Conservation (phyloP, 768 basidiomycete species). For the Panaeolus cyanescens region DNA sequence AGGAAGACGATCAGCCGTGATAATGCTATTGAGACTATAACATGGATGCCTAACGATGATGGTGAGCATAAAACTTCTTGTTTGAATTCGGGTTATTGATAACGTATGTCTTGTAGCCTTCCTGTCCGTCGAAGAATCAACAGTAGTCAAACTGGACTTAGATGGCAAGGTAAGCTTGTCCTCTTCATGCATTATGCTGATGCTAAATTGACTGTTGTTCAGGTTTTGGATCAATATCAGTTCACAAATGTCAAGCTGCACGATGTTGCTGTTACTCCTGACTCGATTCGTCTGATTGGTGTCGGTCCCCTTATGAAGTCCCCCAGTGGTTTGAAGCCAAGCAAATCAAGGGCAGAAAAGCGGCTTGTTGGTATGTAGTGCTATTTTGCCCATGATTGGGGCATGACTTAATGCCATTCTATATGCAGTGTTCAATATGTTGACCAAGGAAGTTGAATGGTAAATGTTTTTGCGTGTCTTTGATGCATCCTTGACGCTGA, state of each 20-base stretch:
- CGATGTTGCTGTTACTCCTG: constrained; percentile 71
- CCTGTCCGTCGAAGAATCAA: constrained; percentile 68
- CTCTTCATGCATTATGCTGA: neutral
- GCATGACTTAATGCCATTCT: too few relatives aligned
- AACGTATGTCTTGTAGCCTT: constrained; percentile 47
- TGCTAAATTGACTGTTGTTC: neutral
- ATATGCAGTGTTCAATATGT: constrained; percentile 71
- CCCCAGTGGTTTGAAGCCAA: constrained; percentile 62
- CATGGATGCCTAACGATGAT: constrained; percentile 69
- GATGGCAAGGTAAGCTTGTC: constrained; percentile 48
- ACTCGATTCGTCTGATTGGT: constrained; percentile 62
- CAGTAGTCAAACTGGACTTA: constrained; percentile 61
- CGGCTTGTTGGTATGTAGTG: constrained; percentile 69
- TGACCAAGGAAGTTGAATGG: constrained; percentile 68
- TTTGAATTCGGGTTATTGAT: neutral
- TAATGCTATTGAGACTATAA: constrained; percentile 58
- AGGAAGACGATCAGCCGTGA: constrained; percentile 62
- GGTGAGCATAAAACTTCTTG: constrained; percentile 32
- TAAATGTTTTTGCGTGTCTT: constrained; percentile 19
- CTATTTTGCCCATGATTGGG: neutral
- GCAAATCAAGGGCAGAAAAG: constrained; percentile 70
- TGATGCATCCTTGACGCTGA: too few relatives aligned
- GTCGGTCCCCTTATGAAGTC: constrained; percentile 71
- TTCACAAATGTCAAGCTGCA: constrained; percentile 66
- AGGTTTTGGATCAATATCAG: constrained; percentile 59